Percentiles rank a stretch among this genome's conserved stretches.
phyloP scores from a whole-genome alignment of 2,329 filamentous ascomycete genomes.

The Aspergillus nomiae region DNA sequence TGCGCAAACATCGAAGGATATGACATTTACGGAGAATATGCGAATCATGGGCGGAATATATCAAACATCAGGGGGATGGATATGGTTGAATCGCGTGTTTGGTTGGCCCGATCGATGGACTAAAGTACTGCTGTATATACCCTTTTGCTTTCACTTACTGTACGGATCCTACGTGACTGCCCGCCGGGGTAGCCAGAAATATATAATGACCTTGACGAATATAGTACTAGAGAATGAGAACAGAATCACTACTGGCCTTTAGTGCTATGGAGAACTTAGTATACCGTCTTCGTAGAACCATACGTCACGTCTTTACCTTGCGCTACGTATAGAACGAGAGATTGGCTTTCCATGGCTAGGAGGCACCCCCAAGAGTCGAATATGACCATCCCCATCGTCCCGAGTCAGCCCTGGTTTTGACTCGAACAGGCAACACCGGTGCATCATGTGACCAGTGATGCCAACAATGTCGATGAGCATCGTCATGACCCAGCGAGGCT shows the following conservation, averaged over 20 bases:
- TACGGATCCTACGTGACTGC: not conserved
- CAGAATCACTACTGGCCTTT: too few relatives aligned
- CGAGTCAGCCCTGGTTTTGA: not conserved
- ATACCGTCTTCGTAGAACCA: not conserved
- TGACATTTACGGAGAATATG: not conserved
- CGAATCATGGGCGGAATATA: not conserved
- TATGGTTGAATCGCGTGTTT: not conserved
- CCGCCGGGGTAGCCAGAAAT: not conserved
- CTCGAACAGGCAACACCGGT: not conserved
- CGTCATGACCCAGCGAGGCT: not conserved
- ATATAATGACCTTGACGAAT: not conserved
- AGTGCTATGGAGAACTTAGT: too few relatives aligned
- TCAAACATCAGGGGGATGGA: not conserved
- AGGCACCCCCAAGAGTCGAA: not conserved
- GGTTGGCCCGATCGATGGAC: not conserved
- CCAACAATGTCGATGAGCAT: not conserved
- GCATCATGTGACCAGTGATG: not conserved
- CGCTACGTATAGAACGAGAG: not conserved
- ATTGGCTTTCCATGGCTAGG: not conserved
- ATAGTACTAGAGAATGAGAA: not conserved
- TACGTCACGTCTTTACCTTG: not conserved
- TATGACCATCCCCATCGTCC: not conserved
- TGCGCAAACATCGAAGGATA: not conserved
- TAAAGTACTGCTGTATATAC: not conserved
- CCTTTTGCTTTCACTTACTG: not conserved